A percentile compares a stretch with the other conserved stretches of the same genome.
These are phyloP conservation scores for Quercus mongolica DNA, from an alignment of 306 rosid species.

Conservation along the genomic window DNA sequence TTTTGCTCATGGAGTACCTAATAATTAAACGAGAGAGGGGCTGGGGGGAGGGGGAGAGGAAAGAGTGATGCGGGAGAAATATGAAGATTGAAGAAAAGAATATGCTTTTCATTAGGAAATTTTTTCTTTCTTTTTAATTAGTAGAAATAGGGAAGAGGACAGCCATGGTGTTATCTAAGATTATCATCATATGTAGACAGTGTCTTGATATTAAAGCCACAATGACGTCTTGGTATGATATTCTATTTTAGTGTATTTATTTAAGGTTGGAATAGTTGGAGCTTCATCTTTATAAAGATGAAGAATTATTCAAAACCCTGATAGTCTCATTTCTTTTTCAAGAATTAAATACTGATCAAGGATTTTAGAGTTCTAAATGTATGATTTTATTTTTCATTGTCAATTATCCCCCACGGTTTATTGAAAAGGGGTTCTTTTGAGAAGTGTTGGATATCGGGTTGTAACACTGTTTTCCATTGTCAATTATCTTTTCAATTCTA, in stretches of 20 bases:
- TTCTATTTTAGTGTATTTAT: too few relatives aligned
- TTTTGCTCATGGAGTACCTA: too few relatives aligned
- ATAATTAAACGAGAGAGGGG: neutral
- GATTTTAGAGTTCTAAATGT: neutral
- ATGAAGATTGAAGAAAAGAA: neutral
- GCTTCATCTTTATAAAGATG: too few relatives aligned
- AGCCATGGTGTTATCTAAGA: neutral
- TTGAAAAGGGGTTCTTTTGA: neutral
- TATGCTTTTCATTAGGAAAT: neutral
- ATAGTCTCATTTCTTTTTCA: neutral
- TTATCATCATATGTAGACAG: neutral
- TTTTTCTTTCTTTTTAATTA: neutral
- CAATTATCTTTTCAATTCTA: neutral
- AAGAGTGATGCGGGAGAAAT: too few relatives aligned
- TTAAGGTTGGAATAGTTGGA: too few relatives aligned
- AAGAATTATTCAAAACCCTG: neutral
- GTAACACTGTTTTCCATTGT: neutral
- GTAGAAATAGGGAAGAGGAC: neutral
- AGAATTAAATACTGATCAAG: neutral
- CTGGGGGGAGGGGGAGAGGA: too few relatives aligned
- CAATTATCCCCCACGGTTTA: neutral
- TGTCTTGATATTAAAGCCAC: neutral
- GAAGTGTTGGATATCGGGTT: neutral
- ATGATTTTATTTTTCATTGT: neutral
- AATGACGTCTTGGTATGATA: neutral